A percentile compares a stretch with the other conserved stretches of the same genome.
Evolutionary conservation across 257 asterid genomes (phyloP).

Genomic region (Anisodus tanguticus): DNA sequence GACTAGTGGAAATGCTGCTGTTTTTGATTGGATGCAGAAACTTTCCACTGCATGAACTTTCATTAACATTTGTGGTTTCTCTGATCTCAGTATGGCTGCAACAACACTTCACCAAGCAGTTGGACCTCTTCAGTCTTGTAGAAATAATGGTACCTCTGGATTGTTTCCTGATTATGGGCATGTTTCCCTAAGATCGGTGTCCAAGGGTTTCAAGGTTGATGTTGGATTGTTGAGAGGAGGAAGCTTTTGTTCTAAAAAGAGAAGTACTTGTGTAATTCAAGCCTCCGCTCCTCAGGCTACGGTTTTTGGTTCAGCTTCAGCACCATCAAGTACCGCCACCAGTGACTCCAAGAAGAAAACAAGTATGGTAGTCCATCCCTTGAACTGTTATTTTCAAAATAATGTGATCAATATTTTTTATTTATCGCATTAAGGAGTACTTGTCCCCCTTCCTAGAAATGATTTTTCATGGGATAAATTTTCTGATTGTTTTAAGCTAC

Average conservation of each 20-base stretch:
- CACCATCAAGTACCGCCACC: slow-evolving; percentile 55
- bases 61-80: slow-evolving; percentile 8
- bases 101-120: slow-evolving; percentile 61
- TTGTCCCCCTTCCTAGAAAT: background rate
- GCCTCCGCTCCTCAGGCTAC: slow-evolving; percentile 62
- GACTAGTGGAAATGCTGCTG: background rate
- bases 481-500: background rate
- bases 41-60: background rate
- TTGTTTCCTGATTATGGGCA: slow-evolving; percentile 54
- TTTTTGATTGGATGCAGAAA: background rate
- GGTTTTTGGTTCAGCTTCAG: slow-evolving; percentile 54
- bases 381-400: slow-evolving; percentile 14
- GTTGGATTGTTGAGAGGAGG: slow-evolving; percentile 42
- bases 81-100: slow-evolving; percentile 67
- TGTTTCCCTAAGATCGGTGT: slow-evolving; percentile 55
- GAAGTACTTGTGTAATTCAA: slow-evolving; percentile 47
- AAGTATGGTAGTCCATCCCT: slow-evolving; percentile 48
- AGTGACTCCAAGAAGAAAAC: slow-evolving; percentile 71
- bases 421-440: background rate
- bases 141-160: slow-evolving; percentile 45
- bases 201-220: slow-evolving; percentile 62
- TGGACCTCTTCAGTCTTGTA: slow-evolving; percentile 56
- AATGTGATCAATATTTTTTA: background rate
- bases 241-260: slow-evolving; percentile 52
- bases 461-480: background rate